Evolutionary conservation across 2,329 filamentous ascomycete species (phyloP).

Genomic region (Neofusicoccum ribis): DNA sequence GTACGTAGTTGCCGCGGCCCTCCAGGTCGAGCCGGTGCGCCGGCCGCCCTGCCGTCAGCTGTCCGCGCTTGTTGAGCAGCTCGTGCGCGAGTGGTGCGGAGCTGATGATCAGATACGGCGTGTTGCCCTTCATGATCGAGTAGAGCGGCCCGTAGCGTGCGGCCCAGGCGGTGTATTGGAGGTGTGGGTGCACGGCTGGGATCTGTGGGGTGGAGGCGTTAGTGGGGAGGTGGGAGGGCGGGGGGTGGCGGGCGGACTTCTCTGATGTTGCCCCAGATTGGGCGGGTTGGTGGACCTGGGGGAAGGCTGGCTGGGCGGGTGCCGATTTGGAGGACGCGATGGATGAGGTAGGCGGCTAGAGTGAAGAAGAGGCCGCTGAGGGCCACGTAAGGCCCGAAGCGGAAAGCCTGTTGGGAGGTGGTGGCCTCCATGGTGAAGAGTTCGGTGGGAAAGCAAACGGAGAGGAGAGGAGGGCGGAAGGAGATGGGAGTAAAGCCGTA

Average conservation of each 20-base stretch:
- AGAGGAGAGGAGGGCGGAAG: too few species aligned
- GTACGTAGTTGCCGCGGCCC: background rate
- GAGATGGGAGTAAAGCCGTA: background rate
- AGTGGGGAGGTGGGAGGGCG: background rate
- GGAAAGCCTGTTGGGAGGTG: background rate
- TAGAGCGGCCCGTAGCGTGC: constrained; percentile 54
- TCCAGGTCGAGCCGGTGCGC: background rate
- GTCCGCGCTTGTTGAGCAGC: constrained; percentile 7
- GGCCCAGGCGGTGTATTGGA: constrained; percentile 56
- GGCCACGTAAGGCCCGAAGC: background rate
- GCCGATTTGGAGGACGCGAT: constrained; percentile 16
- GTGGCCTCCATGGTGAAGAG: background rate
- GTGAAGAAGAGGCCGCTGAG: background rate
- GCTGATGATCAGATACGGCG: background rate
- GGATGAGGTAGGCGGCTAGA: background rate
- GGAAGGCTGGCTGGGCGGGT: constrained; percentile 40
- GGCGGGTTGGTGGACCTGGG: constrained; percentile 54
- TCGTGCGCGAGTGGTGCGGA: background rate
- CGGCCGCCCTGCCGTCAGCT: background rate
- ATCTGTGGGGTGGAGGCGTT: background rate
- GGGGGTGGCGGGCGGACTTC: constrained; percentile 25
- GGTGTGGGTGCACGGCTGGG: constrained; percentile 28
- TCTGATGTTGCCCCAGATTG: constrained; percentile 55
- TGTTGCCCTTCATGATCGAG: constrained; percentile 50
- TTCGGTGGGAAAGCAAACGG: background rate